Conservation (phyloP, 2,329 filamentous ascomycete genomes). For the Domatiomyces globalis region DNA sequence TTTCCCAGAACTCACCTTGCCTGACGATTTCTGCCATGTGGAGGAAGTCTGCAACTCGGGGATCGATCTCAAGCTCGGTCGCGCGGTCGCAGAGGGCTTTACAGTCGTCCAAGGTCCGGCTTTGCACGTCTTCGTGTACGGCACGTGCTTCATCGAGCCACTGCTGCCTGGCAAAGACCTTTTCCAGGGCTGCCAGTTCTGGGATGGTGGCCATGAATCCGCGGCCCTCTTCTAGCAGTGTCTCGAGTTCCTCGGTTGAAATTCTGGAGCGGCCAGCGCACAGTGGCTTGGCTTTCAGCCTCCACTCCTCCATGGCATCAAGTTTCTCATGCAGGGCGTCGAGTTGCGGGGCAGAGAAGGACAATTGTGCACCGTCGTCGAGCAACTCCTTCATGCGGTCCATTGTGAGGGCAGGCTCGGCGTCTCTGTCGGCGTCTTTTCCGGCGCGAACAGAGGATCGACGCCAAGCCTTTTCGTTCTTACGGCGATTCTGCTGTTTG, state of each 20-base stretch:
- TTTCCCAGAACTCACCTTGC: constrained; percentile 76
- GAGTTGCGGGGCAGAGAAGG: constrained; percentile 90
- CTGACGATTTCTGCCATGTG: constrained; percentile 62
- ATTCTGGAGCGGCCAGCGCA: constrained; percentile 52
- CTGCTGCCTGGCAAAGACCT: constrained; percentile 66
- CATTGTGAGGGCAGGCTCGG: constrained; percentile 65
- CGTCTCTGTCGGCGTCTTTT: constrained; percentile 70
- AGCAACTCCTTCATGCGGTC: constrained; percentile 79
- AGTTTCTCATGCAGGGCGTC: constrained; percentile 70
- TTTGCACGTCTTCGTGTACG: constrained; percentile 47
- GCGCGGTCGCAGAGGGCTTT: constrained; percentile 64
- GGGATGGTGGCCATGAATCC: constrained; percentile 83
- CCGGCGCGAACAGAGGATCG: constrained; percentile 55
- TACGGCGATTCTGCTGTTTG: constrained; percentile 93
- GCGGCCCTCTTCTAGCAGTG: constrained; percentile 77
- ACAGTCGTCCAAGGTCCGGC: constrained; percentile 65
- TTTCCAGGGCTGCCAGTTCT: constrained; percentile 70
- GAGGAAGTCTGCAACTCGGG: constrained; percentile 64
- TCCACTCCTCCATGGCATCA: constrained; percentile 71
- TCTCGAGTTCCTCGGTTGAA: constrained; percentile 64
- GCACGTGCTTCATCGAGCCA: constrained; percentile 70
- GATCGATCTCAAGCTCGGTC: constrained; percentile 59
- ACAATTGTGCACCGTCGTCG: constrained; percentile 67
- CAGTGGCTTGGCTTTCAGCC: constrained; percentile 56
- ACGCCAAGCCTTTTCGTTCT: constrained; percentile 80